Evolutionary conservation across 192 early-diverging fungal genomes (phyloP).

Genomic region (Haplosporangium gracile): DNA sequence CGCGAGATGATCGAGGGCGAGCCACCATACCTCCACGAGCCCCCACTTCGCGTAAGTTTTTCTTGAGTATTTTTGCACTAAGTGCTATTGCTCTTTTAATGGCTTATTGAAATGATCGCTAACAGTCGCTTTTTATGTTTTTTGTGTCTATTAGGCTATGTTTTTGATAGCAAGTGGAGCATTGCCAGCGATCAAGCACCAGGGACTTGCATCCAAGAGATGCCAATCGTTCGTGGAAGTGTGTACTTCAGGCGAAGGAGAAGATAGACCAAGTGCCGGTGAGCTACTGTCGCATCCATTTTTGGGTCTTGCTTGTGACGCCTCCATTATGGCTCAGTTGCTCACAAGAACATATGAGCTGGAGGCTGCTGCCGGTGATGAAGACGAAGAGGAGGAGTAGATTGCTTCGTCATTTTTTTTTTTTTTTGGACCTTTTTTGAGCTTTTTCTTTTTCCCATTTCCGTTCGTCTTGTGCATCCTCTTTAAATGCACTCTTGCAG

Average conservation of each 20-base stretch:
- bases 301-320: constrained; percentile 36
- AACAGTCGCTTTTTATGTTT: background rate
- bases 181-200: constrained; percentile 26
- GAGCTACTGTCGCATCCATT: constrained; percentile 47
- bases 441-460: background rate
- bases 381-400: constrained; percentile 17
- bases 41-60: constrained; percentile 66
- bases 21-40: constrained; percentile 93
- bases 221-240: constrained; percentile 35
- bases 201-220: constrained; percentile 32
- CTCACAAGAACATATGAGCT: constrained; percentile 38
- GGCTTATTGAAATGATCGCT: background rate
- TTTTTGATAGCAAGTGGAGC: constrained; percentile 54
- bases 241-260: constrained; percentile 43
- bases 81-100: background rate
- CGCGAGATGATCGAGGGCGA: constrained; percentile 98
- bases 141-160: constrained; percentile 36
- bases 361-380: constrained; percentile 21
- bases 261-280: constrained; percentile 27
- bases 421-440: background rate
- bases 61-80: background rate
- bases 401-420: background rate
- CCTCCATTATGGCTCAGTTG: constrained; percentile 25
- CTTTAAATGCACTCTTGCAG: background rate
- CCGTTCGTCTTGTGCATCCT: too few relatives aligned